A percentile compares a stretch with the other conserved stretches of the same genome.
Evolutionary conservation across 768 basidiomycete genomes (phyloP).

Genomic region (Suillus hirtellus): DNA sequence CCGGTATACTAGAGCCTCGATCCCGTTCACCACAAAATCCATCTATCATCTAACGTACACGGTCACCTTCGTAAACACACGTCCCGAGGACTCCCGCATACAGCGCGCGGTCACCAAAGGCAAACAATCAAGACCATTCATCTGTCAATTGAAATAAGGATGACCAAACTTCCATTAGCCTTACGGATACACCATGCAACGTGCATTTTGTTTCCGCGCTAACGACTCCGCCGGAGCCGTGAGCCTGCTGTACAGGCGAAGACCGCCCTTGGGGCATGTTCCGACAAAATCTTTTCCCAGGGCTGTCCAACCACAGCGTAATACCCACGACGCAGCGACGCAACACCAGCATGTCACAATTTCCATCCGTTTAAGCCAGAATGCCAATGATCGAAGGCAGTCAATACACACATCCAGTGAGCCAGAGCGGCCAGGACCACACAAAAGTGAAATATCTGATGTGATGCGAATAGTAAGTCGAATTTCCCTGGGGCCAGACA

Average conservation of each 20-base stretch:
- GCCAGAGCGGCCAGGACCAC: conserved; percentile 72
- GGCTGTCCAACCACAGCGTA: conserved; percentile 14
- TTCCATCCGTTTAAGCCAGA: conserved; percentile 21
- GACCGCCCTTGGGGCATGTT: conserved; percentile 14
- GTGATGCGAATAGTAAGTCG: conserved; percentile 77
- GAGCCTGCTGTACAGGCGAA: conserved; percentile 10
- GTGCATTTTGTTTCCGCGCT: conserved; percentile 31
- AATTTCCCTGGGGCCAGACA: conserved; percentile 72
- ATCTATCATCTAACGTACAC: neutral
- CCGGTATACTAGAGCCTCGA: conserved; percentile 26
- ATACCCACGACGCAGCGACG: conserved; percentile 14
- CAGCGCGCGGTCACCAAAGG: neutral
- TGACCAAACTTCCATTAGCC: conserved; percentile 29
- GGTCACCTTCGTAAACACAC: conserved; percentile 2
- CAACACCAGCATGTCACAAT: conserved; percentile 20
- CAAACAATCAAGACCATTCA: neutral
- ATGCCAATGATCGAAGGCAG: conserved; percentile 63
- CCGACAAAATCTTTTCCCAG: conserved; percentile 23
- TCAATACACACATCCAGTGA: conserved; percentile 61
- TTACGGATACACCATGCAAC: conserved; percentile 26
- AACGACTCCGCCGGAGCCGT: conserved; percentile 22
- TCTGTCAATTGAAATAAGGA: conserved; percentile 22
- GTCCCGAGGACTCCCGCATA: conserved; percentile 2
- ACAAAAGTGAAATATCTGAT: conserved; percentile 87
- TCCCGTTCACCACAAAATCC: conserved; percentile 13